Percentiles rank a stretch among this genome's conserved stretches.
phyloP scores from a whole-genome alignment of 2,329 filamentous ascomycete species.

The Phoma herbarum region DNA sequence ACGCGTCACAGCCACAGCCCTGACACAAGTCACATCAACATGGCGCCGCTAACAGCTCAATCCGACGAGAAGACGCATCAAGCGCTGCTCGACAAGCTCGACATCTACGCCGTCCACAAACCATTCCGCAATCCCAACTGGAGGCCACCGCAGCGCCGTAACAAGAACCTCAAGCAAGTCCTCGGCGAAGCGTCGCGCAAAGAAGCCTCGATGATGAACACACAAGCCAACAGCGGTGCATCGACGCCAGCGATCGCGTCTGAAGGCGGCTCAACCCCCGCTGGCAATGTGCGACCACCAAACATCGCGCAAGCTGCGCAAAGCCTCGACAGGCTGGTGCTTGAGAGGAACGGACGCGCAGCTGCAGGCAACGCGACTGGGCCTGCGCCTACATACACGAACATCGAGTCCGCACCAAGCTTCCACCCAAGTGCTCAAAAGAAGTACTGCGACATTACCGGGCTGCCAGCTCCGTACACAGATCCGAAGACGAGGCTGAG shows the following conservation, averaged over 20 bases:
- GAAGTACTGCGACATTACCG: conserved; percentile 96
- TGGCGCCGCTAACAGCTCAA: conserved; percentile 70
- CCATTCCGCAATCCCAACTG: conserved; percentile 89
- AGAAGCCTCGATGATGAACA: conserved; percentile 88
- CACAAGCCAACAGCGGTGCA: conserved; percentile 80
- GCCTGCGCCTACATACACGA: conserved; percentile 85
- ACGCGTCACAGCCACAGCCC: conserved; percentile 4
- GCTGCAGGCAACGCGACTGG: conserved; percentile 55
- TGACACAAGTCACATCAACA: conserved; percentile 39
- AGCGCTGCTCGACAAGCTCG: conserved; percentile 86
- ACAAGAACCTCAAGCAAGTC: conserved; percentile 99
- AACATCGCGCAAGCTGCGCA: conserved; percentile 91
- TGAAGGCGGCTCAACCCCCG: conserved; percentile 53
- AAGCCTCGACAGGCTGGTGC: conserved; percentile 83
- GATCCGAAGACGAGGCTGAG: conserved; percentile 94
- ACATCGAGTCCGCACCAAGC: conserved; percentile 93
- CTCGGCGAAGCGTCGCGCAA: conserved; percentile 86
- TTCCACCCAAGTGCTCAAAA: conserved; percentile 79
- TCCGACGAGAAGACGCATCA: conserved; percentile 83
- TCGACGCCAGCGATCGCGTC: conserved; percentile 66
- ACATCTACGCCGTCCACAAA: conserved; percentile 86
- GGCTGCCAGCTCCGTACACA: conserved; percentile 86
- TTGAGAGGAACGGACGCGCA: conserved; percentile 75
- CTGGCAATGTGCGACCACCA: conserved; percentile 67
- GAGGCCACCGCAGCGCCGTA: conserved; percentile 93